phyloP scores from a whole-genome alignment of 1,284 basidiomycete genomes.

The Ceratobasidium sp. region DNA sequence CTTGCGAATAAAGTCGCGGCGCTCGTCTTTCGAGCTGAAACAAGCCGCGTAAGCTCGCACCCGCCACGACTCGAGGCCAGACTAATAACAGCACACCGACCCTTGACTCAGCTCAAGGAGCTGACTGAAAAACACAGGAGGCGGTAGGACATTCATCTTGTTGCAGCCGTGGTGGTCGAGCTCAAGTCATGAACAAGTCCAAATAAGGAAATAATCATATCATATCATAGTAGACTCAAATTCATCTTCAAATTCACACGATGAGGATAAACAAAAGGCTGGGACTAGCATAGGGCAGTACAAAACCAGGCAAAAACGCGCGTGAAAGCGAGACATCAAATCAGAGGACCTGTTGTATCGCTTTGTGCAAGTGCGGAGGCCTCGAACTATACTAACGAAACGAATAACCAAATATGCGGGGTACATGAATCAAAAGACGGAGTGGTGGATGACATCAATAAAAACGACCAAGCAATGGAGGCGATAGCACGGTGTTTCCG shows the following conservation, averaged over 20 bases:
- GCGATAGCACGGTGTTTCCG: neutral
- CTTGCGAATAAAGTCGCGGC: slow-evolving; percentile 22
- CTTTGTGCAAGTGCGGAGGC: slow-evolving; percentile 29
- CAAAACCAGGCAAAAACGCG: slow-evolving; percentile 32
- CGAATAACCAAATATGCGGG: neutral
- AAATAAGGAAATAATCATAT: slow-evolving; percentile 18
- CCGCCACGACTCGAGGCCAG: neutral
- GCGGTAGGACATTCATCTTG: slow-evolving; percentile 14
- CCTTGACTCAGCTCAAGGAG: slow-evolving; percentile 12
- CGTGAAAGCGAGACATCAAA: slow-evolving; percentile 37
- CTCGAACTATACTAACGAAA: slow-evolving; percentile 31
- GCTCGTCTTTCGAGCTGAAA: slow-evolving; percentile 29
- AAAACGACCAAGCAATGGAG: slow-evolving; percentile 19
- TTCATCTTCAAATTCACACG: slow-evolving; percentile 27
- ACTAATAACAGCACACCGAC: neutral
- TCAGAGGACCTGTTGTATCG: slow-evolving; percentile 22
- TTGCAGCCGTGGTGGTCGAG: slow-evolving; percentile 4
- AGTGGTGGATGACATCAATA: neutral
- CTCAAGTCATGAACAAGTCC: neutral
- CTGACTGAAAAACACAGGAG: slow-evolving; percentile 11
- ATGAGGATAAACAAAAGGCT: neutral
- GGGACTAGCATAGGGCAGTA: slow-evolving; percentile 17
- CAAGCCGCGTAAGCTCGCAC: slow-evolving; percentile 20
- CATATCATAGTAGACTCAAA: neutral
- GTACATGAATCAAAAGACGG: neutral